These are phyloP conservation scores for Calocybe gangraenosa DNA, from an alignment of 768 basidiomycete genomes.

Conservation along the genomic window DNA sequence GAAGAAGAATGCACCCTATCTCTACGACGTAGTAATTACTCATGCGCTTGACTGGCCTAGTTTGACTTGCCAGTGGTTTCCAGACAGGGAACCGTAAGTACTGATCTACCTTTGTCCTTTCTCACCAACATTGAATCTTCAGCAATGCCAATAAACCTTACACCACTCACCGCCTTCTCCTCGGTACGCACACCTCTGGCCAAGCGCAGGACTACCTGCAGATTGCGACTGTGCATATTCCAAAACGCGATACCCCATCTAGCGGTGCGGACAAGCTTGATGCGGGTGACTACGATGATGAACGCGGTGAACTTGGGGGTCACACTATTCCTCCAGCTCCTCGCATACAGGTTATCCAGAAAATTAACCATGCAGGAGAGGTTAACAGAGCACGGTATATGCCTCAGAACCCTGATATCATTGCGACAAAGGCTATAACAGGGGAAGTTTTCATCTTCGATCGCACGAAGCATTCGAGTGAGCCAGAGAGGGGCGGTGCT, in stretches of 20 bases:
- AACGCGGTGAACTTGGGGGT: slow-evolving; percentile 91
- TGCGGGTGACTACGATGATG: slow-evolving; percentile 81
- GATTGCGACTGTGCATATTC: slow-evolving; percentile 92
- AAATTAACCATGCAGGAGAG: slow-evolving; percentile 93
- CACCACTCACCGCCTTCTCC: slow-evolving; percentile 88
- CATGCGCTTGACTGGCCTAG: slow-evolving; percentile 99
- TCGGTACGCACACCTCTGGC: slow-evolving; percentile 96
- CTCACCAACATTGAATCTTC: neutral
- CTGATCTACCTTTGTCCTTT: slow-evolving; percentile 5
- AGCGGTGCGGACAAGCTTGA: slow-evolving; percentile 74
- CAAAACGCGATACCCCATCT: slow-evolving; percentile 66
- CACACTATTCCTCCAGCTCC: slow-evolving; percentile 83
- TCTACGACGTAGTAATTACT: slow-evolving; percentile 96
- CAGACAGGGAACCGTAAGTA: slow-evolving; percentile 87
- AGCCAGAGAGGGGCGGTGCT: slow-evolving; percentile 79
- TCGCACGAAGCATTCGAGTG: slow-evolving; percentile 92
- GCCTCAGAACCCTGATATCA: slow-evolving; percentile 97
- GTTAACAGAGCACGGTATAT: slow-evolving; percentile 98
- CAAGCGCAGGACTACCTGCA: slow-evolving; percentile 93
- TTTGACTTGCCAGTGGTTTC: slow-evolving; percentile 98
- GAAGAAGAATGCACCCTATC: slow-evolving; percentile 97
- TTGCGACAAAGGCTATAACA: slow-evolving; percentile 90
- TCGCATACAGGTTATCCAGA: slow-evolving; percentile 85
- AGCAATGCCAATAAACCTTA: slow-evolving; percentile 89
- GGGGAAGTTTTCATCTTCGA: slow-evolving; percentile 97